Conservation (phyloP, 2,329 filamentous ascomycete genomes). For the Trichophyton simii region DNA sequence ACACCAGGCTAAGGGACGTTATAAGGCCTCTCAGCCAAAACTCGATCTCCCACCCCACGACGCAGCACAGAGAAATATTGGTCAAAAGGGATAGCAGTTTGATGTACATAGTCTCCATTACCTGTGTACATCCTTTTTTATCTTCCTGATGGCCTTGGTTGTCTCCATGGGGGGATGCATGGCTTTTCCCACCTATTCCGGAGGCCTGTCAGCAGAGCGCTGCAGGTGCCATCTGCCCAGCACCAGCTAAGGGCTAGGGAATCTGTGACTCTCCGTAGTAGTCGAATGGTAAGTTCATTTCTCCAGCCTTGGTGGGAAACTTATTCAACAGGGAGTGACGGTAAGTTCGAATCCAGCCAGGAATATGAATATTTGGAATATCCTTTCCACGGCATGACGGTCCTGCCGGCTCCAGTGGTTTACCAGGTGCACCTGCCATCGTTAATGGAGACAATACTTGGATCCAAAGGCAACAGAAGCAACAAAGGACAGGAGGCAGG, state of each 20-base stretch:
- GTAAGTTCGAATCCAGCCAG: not conserved
- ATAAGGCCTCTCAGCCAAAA: not conserved
- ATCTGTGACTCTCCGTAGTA: not conserved
- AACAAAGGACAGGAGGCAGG: not conserved
- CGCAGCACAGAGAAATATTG: not conserved
- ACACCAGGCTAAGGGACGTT: not conserved
- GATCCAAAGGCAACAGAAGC: not conserved
- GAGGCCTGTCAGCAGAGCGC: not conserved
- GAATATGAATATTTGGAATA: not conserved
- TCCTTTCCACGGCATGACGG: not conserved
- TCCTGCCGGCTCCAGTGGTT: not conserved
- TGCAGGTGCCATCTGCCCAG: not conserved
- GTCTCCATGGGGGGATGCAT: not conserved
- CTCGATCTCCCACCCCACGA: not conserved
- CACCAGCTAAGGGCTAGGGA: not conserved
- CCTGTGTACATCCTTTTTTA: not conserved
- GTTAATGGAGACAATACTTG: not conserved
- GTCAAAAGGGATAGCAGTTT: not conserved
- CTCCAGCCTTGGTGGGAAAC: not conserved
- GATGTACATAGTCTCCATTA: not conserved
- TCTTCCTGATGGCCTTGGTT: not conserved
- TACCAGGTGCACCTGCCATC: not conserved
- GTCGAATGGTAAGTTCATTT: not conserved
- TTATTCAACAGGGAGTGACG: not conserved
- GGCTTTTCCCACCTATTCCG: not conserved